Percentiles rank a stretch among this genome's conserved stretches.
These are phyloP conservation scores for Thamnidium elegans DNA, from an alignment of 192 early-diverging fungal genomes.

Conservation along the genomic window DNA sequence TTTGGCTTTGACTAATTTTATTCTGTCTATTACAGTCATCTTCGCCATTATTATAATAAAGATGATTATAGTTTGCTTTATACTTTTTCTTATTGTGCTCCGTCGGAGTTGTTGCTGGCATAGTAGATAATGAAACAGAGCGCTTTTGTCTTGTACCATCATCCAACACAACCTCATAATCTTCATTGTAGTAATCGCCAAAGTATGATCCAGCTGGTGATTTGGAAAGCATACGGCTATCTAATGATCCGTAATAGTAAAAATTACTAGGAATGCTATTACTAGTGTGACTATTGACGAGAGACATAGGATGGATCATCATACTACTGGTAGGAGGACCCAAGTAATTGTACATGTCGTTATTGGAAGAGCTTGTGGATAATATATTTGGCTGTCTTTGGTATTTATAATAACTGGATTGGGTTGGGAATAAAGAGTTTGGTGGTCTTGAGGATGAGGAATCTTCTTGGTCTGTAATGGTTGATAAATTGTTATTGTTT, in stretches of 20 bases:
- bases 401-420: neutral
- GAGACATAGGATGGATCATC: too few species aligned
- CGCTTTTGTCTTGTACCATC: conserved; percentile 36
- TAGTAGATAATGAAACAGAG: conserved; percentile 35
- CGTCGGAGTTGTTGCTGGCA: conserved; percentile 6
- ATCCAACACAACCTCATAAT: conserved; percentile 34
- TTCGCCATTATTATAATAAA: neutral
- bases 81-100: conserved; percentile 6
- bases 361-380: too few species aligned
- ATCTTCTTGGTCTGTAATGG: neutral
- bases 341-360: too few species aligned
- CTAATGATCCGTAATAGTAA: conserved; percentile 8
- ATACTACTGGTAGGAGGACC: too few species aligned
- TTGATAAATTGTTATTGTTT: too few species aligned
- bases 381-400: too few species aligned
- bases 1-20: neutral
- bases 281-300: too few species aligned
- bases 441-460: neutral
- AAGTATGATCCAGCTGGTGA: neutral
- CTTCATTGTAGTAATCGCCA: conserved; percentile 17
- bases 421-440: neutral
- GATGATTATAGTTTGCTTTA: conserved; percentile 13
- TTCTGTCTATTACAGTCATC: neutral
- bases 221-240: conserved; percentile 1
- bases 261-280: neutral